Evolutionary conservation across 768 basidiomycete species (phyloP), one percentile per base, ranked within the genome.

Genomic region (Leccinum broughii): DNA sequence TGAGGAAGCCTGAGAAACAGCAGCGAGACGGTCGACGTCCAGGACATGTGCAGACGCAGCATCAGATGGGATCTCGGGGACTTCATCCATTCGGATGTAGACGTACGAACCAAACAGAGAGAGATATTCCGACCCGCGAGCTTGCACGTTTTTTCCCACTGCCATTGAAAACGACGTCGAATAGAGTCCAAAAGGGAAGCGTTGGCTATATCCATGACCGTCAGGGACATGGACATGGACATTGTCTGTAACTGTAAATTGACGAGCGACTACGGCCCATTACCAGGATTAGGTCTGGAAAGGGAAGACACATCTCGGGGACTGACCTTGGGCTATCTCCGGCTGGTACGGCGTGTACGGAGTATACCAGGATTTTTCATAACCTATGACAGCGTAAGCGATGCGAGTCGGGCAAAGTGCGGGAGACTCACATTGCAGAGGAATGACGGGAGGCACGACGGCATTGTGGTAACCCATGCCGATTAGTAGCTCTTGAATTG

Each of bases 391-490:
- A 56, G n/a, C 14, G 56, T 64, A 30, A 62, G 55, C 54, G 17
- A 55, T 24, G 51, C 48, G 9, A 46, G 39, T 20, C 26, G 56
- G 53, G 55, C 5, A 9, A 3, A 53, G 15, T 49, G 49, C n/a
- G 54, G 58, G 35, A 37, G 22, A 72, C 84, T 54, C 59, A 94
- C 93, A 64, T 96, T 97, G 63, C 95, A 89, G 67, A 96, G 80
- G 74, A 97, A 22, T 93, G 54, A 97, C 93, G 8, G 92, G 90
- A n/a, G 95, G 95, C 5, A 96, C 92, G 51, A 96, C 92, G 3
- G 95, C 93, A 65, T 88, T 88, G 71, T 95, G 92, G 76, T 97
- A 99, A 9, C 97, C 96, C 93, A 98, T 94, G 37, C 97, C 97
- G 70, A 98, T 99, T 22, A 22, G 75, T 94, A 98, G 70, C 88